Evolutionary conservation across 176 grass and related monocot species (phyloP), one percentile per base, ranked within the genome.

Genomic region (Typha latifolia): DNA sequence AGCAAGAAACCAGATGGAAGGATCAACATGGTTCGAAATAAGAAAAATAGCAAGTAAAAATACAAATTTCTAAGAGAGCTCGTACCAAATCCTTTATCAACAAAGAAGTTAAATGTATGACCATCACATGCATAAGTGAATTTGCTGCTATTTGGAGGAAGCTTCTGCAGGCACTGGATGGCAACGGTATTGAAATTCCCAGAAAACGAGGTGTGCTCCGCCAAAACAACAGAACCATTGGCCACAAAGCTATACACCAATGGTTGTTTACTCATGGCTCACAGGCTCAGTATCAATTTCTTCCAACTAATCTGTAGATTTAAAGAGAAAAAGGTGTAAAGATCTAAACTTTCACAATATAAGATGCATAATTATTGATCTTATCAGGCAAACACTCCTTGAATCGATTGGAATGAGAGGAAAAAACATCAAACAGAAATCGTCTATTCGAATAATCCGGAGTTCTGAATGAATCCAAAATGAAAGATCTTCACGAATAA

Each of bases 61-160:
- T 5, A 14, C 14, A 22, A 20, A 48, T 47, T 8, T 11, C 14
- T 23, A 22, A 8, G 14, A 0, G 16, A 19, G 13, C 51, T 1
- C 16, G 22, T 96, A 96, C 91, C 87, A 12, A 91, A 91, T 20
- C 77, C 84, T 19, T 68, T 84, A 73, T 96, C 84, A 12, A 91
- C 64, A 70, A 96, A 75, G 74, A 91, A 96, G 84, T 96, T 96
- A 84, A 96, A 96, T 50, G 87, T 96, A 79, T 89, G 82, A 2
- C 87, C 92, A 76, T 96, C 92, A 27, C 92, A 96, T n/a, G 92
- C 91, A 61, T 91, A 96, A 47, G 88, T 96, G 76, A 85, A 97
- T 75, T 79, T 97, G 72, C 78, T 85, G 75, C 75, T 85, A 80
- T 89, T 80, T 18, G 75, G 67, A 27, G 89, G 78, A 21, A 97